Base-by-base conservation (phyloP, 441 rosid species). In the Brassica hybrid region DNA sequence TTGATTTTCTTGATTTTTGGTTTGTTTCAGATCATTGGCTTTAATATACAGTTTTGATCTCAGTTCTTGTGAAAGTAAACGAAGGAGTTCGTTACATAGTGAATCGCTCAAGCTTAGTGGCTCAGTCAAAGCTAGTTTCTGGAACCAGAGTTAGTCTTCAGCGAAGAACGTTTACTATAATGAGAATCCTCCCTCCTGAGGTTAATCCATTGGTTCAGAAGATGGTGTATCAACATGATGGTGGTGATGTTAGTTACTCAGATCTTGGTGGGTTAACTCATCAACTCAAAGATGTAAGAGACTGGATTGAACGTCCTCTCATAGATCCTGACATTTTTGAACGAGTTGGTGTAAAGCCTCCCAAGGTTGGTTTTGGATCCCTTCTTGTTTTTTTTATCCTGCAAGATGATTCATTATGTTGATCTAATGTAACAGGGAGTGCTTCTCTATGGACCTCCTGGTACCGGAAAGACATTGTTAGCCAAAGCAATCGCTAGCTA, bases 241-340 rank as follows among this genome's bases (percentile, higher is more conserved):
- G 61, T 5, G 30, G 62, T 2, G 30, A 19, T 21, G 30, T 58
- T 11, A 58, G 32, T 58, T 58, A 58, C 62, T 19, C 32, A 5
- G 32, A 58, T 11, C 62, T 58, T 21, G 62, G 62, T 21, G 62
- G 62, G n/a, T 58, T 58, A 58, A 11, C 32, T 58, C 2, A 21
- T 4, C 62, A 58, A 11, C 27, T 58, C 62, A 11, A 21, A 21
- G 62, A 21, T 58, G n/a, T 58, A 10, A 58, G 62, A 58, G 30
- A 58, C 7, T 58, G 27, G n/a, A 58, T 58, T 21, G 62, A 58
- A 58, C 62, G n/a, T 58, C 62, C 62, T 58, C 62, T 58, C 62
- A 11, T 23, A 4, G n/a, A 58, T 21, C 62, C 62, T 58, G 62
- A 58, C n/a, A 19, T 21, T 4, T 58, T 10, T 11, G 14, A 58